Conservation (phyloP, 805 yeast species). For the Candida morakotiae region DNA sequence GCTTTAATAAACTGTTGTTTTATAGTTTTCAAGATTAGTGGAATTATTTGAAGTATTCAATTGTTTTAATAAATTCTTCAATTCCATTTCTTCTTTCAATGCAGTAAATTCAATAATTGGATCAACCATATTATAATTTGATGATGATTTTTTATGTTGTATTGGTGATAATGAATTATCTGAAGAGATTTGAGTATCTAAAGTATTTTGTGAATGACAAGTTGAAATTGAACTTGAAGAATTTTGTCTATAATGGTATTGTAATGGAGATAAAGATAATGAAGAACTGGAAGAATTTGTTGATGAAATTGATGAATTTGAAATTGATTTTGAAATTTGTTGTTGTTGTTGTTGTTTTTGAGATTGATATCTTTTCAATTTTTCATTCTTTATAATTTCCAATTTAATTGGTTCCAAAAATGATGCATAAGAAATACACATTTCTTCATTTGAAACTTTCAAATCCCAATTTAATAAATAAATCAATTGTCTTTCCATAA, state of each 20-base stretch:
- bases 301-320: neutral
- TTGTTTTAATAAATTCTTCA: conserved; percentile 21
- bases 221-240: conserved; percentile 16
- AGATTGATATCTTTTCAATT: conserved; percentile 10
- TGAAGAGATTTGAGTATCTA: neutral
- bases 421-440: conserved; percentile 35
- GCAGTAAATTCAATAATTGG: conserved; percentile 35
- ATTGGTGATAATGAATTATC: conserved; percentile 4
- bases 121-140: conserved; percentile 17
- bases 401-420: conserved; percentile 52
- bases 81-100: conserved; percentile 28
- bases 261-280: conserved; percentile 14
- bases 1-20: neutral
- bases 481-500: conserved; percentile 76
- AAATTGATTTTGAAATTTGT: conserved; percentile 7
- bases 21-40: neutral
- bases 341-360: conserved; percentile 5
- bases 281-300: too few species aligned
- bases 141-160: too few species aligned
- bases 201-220: conserved; percentile 7
- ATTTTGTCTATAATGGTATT: conserved; percentile 14
- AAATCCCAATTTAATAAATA: conserved; percentile 70
- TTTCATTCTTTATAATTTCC: conserved; percentile 29
- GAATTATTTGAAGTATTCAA: conserved; percentile 7
- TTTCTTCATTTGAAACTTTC: conserved; percentile 42